phyloP scores from a whole-genome alignment of 2,329 filamentous ascomycete species.

The Teratosphaeriaceae sp. region DNA sequence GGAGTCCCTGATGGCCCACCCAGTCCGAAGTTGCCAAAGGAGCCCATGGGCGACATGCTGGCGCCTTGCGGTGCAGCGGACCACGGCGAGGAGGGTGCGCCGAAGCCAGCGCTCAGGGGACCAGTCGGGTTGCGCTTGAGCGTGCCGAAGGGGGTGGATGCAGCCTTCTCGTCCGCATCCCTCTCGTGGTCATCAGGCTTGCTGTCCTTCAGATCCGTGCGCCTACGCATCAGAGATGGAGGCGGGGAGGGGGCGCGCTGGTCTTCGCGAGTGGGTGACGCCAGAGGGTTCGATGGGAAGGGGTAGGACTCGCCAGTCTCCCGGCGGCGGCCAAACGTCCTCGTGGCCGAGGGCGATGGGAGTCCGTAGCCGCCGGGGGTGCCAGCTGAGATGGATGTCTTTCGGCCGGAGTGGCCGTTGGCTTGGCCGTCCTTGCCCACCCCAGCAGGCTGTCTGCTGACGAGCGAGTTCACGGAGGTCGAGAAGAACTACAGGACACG shows the following conservation, averaged over 20 bases:
- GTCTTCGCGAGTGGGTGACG: conserved; percentile 63
- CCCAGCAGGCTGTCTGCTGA: conserved; percentile 73
- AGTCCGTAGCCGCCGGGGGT: conserved; percentile 59
- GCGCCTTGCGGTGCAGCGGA: conserved; percentile 53
- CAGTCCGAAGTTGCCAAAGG: conserved; percentile 86
- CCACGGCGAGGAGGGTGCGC: conserved; percentile 50
- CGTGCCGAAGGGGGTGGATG: conserved; percentile 41
- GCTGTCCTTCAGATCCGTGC: conserved; percentile 55
- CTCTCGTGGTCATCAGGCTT: conserved; percentile 25
- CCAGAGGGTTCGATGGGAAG: conserved; percentile 44
- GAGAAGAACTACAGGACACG: conserved; percentile 58
- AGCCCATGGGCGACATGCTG: conserved; percentile 67
- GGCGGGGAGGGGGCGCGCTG: conserved; percentile 54
- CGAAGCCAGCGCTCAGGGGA: conserved; percentile 45
- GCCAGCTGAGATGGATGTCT: conserved; percentile 72
- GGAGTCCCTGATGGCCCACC: conserved; percentile 40
- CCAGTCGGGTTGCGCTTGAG: conserved; percentile 52
- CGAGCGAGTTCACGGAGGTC: conserved; percentile 83
- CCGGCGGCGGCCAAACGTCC: conserved; percentile 67
- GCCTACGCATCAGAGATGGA: conserved; percentile 52
- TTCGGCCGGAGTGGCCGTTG: conserved; percentile 60
- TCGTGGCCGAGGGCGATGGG: conserved; percentile 65
- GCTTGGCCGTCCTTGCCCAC: conserved; percentile 55
- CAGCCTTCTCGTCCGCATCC: conserved; percentile 31
- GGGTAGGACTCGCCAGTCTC: conserved; percentile 70